Conservation (phyloP, 1,284 basidiomycete genomes). For the Vanrija sp. region DNA sequence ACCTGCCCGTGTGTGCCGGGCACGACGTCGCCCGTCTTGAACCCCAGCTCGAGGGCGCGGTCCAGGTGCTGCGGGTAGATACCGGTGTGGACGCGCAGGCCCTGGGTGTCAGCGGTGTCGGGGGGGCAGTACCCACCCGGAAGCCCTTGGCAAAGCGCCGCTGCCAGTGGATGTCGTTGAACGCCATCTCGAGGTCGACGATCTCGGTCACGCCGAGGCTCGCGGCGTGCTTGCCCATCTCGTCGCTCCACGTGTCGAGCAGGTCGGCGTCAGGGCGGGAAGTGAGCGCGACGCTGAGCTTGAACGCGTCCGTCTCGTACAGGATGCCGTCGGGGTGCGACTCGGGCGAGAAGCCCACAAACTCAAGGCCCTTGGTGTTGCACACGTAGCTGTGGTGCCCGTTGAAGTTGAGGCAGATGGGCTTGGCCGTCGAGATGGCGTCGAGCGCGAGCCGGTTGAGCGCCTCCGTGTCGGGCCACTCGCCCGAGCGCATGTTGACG, state of each 20-base stretch:
- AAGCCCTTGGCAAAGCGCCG: slow-evolving; percentile 28
- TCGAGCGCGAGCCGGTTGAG: slow-evolving; percentile 27
- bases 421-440: slow-evolving; percentile 14
- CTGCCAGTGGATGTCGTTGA: slow-evolving; percentile 28
- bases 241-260: slow-evolving; percentile 23
- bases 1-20: slow-evolving; percentile 27
- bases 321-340: slow-evolving; percentile 19
- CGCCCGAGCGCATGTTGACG: slow-evolving; percentile 25
- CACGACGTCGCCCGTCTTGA: slow-evolving; percentile 29
- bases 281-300: slow-evolving; percentile 20
- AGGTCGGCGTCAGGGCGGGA: slow-evolving; percentile 18
- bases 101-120: background rate
- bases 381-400: slow-evolving; percentile 33
- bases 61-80: slow-evolving; percentile 35
- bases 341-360: slow-evolving; percentile 17
- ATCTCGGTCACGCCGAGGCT: slow-evolving; percentile 37
- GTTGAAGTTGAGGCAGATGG: slow-evolving; percentile 26
- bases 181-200: slow-evolving; percentile 37
- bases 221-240: slow-evolving; percentile 29
- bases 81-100: slow-evolving; percentile 33
- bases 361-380: slow-evolving; percentile 27
- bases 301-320: slow-evolving; percentile 30
- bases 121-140: background rate
- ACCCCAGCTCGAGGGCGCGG: slow-evolving; percentile 24
- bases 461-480: slow-evolving; percentile 28